These are phyloP conservation scores for Ganoderma multipileum DNA, from an alignment of 1,284 basidiomycete genomes.

Conservation along the genomic window DNA sequence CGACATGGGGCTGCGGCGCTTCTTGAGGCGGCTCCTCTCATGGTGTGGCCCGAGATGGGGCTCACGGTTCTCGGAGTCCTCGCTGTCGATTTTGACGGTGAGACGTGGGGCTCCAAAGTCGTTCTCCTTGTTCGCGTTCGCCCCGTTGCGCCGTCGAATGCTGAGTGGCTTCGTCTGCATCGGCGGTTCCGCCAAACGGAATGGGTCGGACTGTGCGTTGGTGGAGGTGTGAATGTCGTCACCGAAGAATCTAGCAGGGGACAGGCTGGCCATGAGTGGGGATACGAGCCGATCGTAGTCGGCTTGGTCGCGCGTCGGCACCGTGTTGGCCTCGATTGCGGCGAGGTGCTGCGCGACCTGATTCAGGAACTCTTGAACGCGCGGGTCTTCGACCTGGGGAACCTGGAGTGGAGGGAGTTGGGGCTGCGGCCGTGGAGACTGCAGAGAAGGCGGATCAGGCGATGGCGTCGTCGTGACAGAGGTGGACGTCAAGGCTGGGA, in stretches of 20 bases:
- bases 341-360: constrained; percentile 85
- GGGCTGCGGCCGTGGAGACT: constrained; percentile 40
- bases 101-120: constrained; percentile 25
- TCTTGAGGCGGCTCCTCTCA: constrained; percentile 52
- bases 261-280: constrained; percentile 21
- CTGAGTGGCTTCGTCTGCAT: constrained; percentile 38
- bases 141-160: constrained; percentile 36
- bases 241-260: constrained; percentile 27
- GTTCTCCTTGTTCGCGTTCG: constrained; percentile 42
- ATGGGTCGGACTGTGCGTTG: constrained; percentile 20
- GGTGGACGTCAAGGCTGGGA: constrained; percentile 22
- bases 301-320: constrained; percentile 11
- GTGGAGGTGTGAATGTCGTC: constrained; percentile 20
- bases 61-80: constrained; percentile 44
- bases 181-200: constrained; percentile 23
- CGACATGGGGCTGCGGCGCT: constrained; percentile 42
- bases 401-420: constrained; percentile 36
- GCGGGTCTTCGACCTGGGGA: constrained; percentile 68
- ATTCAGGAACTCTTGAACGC: constrained; percentile 80
- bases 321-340: constrained; percentile 60
- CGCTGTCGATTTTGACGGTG: constrained; percentile 37
- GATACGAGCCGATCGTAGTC: constrained; percentile 28
- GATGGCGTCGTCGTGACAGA: constrained; percentile 36
- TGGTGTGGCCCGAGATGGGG: constrained; percentile 59
- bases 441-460: constrained; percentile 38